Percentiles rank a stretch among this genome's conserved stretches.
These are phyloP conservation scores for Colletotrichum viniferum DNA, from an alignment of 2,329 filamentous ascomycete species.

Conservation along the genomic window DNA sequence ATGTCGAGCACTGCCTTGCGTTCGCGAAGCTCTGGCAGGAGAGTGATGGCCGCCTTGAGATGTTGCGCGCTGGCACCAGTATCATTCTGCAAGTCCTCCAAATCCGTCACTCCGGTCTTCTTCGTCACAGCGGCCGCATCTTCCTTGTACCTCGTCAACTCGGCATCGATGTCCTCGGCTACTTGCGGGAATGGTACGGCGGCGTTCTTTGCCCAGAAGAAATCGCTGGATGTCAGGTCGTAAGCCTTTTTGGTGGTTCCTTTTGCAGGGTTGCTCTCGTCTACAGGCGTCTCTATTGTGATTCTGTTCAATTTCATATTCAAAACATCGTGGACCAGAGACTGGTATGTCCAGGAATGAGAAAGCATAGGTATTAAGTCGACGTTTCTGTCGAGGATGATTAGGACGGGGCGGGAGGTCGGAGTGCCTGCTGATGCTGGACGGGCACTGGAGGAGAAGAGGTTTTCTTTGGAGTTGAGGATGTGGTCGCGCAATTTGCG, in stretches of 20 bases:
- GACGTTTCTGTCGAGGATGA: slow-evolving; percentile 94
- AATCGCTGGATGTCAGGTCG: slow-evolving; percentile 87
- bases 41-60: slow-evolving; percentile 91
- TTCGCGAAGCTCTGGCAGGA: slow-evolving; percentile 89
- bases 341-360: slow-evolving; percentile 85
- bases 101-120: slow-evolving; percentile 89
- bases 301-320: slow-evolving; percentile 81
- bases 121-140: slow-evolving; percentile 93
- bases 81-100: slow-evolving; percentile 92
- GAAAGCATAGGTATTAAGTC: slow-evolving; percentile 98
- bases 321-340: slow-evolving; percentile 72
- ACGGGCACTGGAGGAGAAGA: slow-evolving; percentile 75
- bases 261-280: slow-evolving; percentile 76
- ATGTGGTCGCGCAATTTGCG: slow-evolving; percentile 96
- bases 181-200: slow-evolving; percentile 92
- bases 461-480: slow-evolving; percentile 95
- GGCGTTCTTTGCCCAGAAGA: slow-evolving; percentile 96
- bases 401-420: slow-evolving; percentile 82
- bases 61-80: slow-evolving; percentile 90
- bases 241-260: slow-evolving; percentile 86
- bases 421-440: slow-evolving; percentile 63
- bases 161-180: slow-evolving; percentile 92
- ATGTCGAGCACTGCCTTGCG: slow-evolving; percentile 93
- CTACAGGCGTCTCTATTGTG: slow-evolving; percentile 82
- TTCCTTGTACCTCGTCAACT: slow-evolving; percentile 93